Base-by-base conservation (phyloP, 352 stramenopile species). In the Phytophthora boehmeriae region DNA sequence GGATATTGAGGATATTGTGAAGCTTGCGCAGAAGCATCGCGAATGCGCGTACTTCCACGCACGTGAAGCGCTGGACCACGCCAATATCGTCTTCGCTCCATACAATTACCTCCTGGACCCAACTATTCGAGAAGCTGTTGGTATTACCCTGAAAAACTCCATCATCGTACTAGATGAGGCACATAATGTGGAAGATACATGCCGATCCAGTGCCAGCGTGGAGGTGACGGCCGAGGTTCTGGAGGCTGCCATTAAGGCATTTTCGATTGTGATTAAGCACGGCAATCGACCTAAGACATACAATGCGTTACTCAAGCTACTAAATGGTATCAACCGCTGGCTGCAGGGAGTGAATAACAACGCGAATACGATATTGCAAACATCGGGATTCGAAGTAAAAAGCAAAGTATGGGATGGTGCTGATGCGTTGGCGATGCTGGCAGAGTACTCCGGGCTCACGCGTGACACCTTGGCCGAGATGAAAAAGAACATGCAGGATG, bases 81-180 rank as follows among this genome's bases (percentile, higher is more conserved):
- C 88, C 1, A 80, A 93, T 44, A 89, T 96, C 34, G 74, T 95
- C 9, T 95, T 96, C 44, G 90, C 80, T 30, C 88, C 88, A n/a
- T 96, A 96, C 72, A 96, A 94, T 59, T 96, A 96, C 60, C 54
- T 96, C 25, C 59, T 96, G 34, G 78, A 95, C 50, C 86, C 88
- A 30, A 71, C 69, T 10, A 93, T 96, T 52, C 85, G 88, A 11
- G 67, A 75, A 5, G 74, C 88, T 2, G 75, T 93, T 0, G 69
- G 67, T 2, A 93, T 96, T 49, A 78, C 64, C n/a, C 68, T 95
- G 0, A 82, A 90, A 41, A 69, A 91, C 51, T 63, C 85, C 3
- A 92, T 96, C 39, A 64, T 96, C 20, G 76, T 96, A 27, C 71
- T 96, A 38, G 88, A 96, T 34, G 88, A 96, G 52, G 88, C 87